Percentiles rank a stretch among this genome's conserved stretches.
Evolutionary conservation across 192 early-diverging fungal species (phyloP).

Genomic region (Gryganskiella cystojenkinii): DNA sequence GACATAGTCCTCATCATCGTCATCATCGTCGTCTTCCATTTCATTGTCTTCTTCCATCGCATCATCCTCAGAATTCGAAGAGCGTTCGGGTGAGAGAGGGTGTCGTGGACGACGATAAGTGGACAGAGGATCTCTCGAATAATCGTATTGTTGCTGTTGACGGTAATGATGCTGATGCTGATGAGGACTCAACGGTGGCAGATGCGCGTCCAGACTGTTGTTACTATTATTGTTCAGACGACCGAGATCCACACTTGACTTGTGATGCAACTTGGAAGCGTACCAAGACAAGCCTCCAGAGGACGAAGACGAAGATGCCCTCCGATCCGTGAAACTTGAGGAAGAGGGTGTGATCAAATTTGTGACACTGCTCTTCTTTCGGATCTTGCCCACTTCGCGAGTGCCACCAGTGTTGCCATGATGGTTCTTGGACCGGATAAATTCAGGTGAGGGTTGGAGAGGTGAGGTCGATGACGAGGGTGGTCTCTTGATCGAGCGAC

Average conservation of each 20-base stretch:
- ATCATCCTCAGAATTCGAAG: constrained; percentile 43
- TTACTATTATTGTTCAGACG: constrained; percentile 3
- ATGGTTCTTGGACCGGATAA: not conserved
- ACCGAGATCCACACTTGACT: constrained; percentile 9
- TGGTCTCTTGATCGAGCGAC: not conserved
- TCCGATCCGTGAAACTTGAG: not conserved
- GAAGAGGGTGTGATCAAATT: constrained; percentile 4
- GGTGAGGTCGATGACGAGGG: not conserved
- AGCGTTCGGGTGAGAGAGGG: constrained; percentile 40
- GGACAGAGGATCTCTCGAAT: constrained; percentile 11
- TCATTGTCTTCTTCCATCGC: not conserved
- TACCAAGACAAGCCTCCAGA: constrained; percentile 35
- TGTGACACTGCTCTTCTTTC: constrained; percentile 1
- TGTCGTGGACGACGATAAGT: constrained; percentile 22
- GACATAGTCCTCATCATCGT: constrained; percentile 20
- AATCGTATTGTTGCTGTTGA: constrained; percentile 7
- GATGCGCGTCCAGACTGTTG: constrained; percentile 21
- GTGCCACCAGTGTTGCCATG: too few species aligned
- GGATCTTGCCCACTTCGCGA: not conserved
- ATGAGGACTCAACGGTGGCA: constrained; percentile 13
- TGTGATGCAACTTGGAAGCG: constrained; percentile 50
- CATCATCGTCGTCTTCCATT: not conserved
- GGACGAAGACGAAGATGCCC: constrained; percentile 10
- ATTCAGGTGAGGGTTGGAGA: not conserved
- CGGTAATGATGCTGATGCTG: too few species aligned